Base-by-base conservation (phyloP, 2,329 filamentous ascomycete species). In the Botrytis paeoniae region DNA sequence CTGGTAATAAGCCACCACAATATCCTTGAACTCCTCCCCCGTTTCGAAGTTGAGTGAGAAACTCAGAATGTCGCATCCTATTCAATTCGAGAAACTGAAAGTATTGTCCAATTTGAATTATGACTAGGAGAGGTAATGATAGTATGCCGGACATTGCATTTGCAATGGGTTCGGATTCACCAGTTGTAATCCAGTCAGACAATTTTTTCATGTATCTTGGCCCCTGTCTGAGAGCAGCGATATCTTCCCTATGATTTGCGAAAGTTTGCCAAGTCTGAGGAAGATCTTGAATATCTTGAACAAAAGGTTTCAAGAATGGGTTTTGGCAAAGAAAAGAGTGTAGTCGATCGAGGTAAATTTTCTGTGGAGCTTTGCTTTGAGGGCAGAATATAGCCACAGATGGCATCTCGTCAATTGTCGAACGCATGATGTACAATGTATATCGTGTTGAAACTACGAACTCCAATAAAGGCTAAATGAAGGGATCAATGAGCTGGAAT, bases 21-120 rank as follows among this genome's bases (percentile, higher is more conserved):
- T 69, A 76, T 12, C 75, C 75, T 63, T 76, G 75, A 9, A 73
- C 57, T 35, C 75, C 74, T n/a, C 71, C 71, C 7, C 54, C 60
- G 54, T 41, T 60, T 29, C 68, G 45, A 25, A 74, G 29, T 25
- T 70, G 63, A 18, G 37, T 51, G 25, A 73, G 32, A 35, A 74
- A 70, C 25, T 74, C 64, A n/a, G 45, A n/a, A 54, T 74, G 73
- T 12, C 9, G 48, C 39, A 74, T 41, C 10, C 48, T 60, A 8
- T 48, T 59, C n/a, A 45, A n/a, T n/a, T 70, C 73, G 16, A 74
- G 71, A 32, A 73, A 74, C n/a, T 66, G 73, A 41, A 73, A 66
- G 29, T 74, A 73, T 54, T 74, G 73, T 14, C 37, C 57, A 8
- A 73, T 69, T 25, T 74, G 70, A 54, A 74, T 69, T 39, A 70